Conservation (phyloP, 176 grass and related monocot species). For the Zoysia pacifica region DNA sequence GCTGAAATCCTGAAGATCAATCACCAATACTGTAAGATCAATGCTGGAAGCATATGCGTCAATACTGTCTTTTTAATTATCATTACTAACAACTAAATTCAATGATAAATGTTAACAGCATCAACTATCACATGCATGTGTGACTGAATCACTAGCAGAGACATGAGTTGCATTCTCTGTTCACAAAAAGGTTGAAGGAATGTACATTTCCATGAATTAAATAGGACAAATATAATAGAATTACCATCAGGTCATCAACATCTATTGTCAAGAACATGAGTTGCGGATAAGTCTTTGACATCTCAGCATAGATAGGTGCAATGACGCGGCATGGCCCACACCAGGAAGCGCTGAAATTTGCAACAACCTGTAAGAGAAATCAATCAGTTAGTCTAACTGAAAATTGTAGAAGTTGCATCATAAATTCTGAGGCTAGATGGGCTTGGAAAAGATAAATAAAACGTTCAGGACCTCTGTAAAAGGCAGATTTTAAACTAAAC, state of each 20-base stretch:
- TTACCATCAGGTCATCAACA: conserved; percentile 80
- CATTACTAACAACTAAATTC: background rate
- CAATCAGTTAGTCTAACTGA: background rate
- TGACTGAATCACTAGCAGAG: background rate
- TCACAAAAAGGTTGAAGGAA: background rate
- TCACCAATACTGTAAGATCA: background rate
- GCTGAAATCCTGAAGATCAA: conserved; percentile 76
- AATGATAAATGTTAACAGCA: background rate
- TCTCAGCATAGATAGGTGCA: conserved; percentile 65
- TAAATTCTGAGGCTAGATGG: background rate
- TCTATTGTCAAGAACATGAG: conserved; percentile 80
- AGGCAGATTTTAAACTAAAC: no score
- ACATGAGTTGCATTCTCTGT: background rate
- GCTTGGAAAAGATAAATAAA: background rate
- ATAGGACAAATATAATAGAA: background rate
- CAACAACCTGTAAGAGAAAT: conserved; percentile 58
- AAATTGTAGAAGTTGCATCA: background rate
- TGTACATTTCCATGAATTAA: background rate
- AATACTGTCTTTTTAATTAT: background rate
- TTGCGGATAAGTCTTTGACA: conserved; percentile 80
- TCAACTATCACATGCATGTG: background rate
- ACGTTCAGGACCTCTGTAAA: background rate
- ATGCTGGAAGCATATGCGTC: background rate
- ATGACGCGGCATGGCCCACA: conserved; percentile 80
- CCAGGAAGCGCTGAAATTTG: conserved; percentile 86